Evolutionary conservation across 352 stramenopile species (phyloP).

Genomic region (Phytophthora constricta): DNA sequence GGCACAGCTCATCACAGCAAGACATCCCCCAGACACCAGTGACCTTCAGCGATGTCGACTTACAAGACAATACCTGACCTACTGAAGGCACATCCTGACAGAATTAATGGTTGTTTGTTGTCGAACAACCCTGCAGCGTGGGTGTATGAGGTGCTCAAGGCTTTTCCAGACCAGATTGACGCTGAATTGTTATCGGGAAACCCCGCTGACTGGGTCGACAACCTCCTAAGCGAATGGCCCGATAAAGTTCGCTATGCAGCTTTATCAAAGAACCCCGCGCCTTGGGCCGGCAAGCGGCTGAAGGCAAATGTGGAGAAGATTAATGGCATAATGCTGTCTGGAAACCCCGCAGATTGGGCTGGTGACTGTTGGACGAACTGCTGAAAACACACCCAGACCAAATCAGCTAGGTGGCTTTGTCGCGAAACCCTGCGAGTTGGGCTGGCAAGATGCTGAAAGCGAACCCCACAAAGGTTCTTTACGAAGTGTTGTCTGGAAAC

Average conservation of each 20-base stretch:
- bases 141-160: not conserved
- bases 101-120: not conserved
- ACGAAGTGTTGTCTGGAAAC: no score
- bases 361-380: not conserved
- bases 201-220: not conserved
- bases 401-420: not conserved
- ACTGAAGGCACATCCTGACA: not conserved
- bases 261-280: not conserved
- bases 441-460: not conserved
- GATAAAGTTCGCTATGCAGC: not conserved
- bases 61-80: no score
- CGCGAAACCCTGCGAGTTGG: not conserved
- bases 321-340: no score
- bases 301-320: not conserved
- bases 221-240: not conserved
- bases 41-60: no score
- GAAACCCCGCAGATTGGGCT: not conserved
- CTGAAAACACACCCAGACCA: not conserved
- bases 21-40: no score
- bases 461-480: not conserved
- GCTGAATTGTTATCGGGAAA: not conserved
- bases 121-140: not conserved
- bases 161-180: not conserved
- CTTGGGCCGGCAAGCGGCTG: not conserved
- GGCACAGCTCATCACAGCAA: no score